phyloP scores from a whole-genome alignment of 2,329 filamentous ascomycete species.

The Cyphellophora attinorum region DNA sequence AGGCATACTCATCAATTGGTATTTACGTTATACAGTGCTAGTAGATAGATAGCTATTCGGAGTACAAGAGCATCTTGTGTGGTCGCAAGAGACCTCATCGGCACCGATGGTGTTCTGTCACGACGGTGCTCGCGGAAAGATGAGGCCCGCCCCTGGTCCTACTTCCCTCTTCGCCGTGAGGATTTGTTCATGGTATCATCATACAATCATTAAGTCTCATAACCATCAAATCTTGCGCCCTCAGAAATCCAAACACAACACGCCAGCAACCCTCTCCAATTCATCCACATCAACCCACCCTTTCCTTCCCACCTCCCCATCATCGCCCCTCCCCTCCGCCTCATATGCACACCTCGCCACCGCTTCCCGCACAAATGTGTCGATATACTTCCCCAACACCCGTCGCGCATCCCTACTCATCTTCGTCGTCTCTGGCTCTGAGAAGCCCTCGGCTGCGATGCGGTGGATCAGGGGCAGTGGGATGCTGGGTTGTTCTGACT shows the following conservation, averaged over 20 bases:
- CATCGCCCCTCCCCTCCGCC: conserved; percentile 39
- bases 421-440: conserved; percentile 55
- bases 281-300: conserved; percentile 62
- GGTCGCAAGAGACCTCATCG: no score
- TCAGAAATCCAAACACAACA: conserved; percentile 77
- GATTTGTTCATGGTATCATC: not conserved
- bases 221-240: no score
- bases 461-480: conserved; percentile 65
- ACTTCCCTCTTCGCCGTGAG: no score
- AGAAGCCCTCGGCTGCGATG: conserved; percentile 71
- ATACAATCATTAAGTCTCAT: no score
- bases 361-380: conserved; percentile 83
- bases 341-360: conserved; percentile 69
- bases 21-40: no score
- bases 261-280: conserved; percentile 76
- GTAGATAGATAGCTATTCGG: no score
- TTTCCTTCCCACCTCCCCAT: conserved; percentile 18
- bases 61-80: no score
- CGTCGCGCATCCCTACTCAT: conserved; percentile 69
- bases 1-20: no score
- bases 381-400: conserved; percentile 74
- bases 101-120: no score
- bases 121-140: no score
- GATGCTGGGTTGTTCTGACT: conserved; percentile 40
- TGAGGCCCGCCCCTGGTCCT: no score